Evolutionary conservation across 2,329 filamentous ascomycete genomes (phyloP).

Genomic region (Neobulgaria alba): DNA sequence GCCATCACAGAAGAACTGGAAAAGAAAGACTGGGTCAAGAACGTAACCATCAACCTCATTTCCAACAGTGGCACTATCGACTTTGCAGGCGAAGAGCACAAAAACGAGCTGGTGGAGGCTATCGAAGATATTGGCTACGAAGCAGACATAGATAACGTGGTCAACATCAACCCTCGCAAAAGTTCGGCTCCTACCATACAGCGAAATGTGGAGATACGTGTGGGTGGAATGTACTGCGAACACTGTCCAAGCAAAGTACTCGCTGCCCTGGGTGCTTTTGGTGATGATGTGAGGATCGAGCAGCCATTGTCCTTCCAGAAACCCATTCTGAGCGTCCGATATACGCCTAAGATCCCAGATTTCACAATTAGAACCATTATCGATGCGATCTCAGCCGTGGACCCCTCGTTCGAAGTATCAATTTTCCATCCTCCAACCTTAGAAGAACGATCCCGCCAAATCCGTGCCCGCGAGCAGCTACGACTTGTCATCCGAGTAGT

Average conservation of each 20-base stretch:
- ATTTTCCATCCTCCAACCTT: slow-evolving; percentile 75
- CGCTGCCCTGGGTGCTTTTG: slow-evolving; percentile 35
- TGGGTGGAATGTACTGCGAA: slow-evolving; percentile 68
- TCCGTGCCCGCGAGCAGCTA: slow-evolving; percentile 61
- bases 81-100: slow-evolving; percentile 36
- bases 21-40: slow-evolving; percentile 39
- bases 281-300: slow-evolving; percentile 22
- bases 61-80: slow-evolving; percentile 42
- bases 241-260: slow-evolving; percentile 57
- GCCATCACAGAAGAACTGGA: slow-evolving; percentile 39
- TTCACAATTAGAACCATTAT: slow-evolving; percentile 74
- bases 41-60: slow-evolving; percentile 42
- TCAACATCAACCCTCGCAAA: slow-evolving; percentile 21
- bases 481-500: slow-evolving; percentile 62
- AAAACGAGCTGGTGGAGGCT: slow-evolving; percentile 35
- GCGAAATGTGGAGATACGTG: slow-evolving; percentile 52
- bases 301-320: slow-evolving; percentile 46
- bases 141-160: slow-evolving; percentile 45
- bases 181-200: slow-evolving; percentile 4
- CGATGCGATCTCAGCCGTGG: slow-evolving; percentile 53
- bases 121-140: slow-evolving; percentile 61
- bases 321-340: slow-evolving; percentile 63
- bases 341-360: slow-evolving; percentile 55
- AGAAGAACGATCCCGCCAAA: slow-evolving; percentile 68
- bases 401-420: slow-evolving; percentile 56